Evolutionary conservation across 2,329 filamentous ascomycete genomes (phyloP), one percentile per base, ranked within the genome.

Genomic region (Rugonectria rugulosa): DNA sequence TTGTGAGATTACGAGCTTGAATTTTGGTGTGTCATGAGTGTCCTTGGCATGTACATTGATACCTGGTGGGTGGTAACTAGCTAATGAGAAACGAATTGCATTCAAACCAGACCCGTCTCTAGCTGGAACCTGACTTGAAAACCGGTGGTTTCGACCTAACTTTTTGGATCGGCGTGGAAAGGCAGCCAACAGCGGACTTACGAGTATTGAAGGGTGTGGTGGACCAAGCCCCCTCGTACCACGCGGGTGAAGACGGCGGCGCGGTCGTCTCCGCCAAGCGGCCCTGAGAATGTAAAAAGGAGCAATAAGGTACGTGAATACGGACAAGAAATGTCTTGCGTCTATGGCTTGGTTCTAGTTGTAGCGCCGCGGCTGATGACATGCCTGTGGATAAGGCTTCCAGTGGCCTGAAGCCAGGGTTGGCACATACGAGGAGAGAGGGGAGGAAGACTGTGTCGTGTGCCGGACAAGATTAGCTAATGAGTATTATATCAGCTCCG

Each of bases 61-160:
- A 67, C 43, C 59, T 55, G 57, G 56, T 56, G 56, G 55, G 57
- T 64, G 57, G 64, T 65, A 61, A 59, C 51, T 68, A 61, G 61
- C 51, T 68, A 68, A 68, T 68, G 66, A 68, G 66, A 68, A 68
- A 68, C 63, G 66, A 68, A 66, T 43, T 53, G n/a, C 51, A 36
- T 64, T 65, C 51, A 62, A 61, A 56, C 45, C 56, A 59, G 24
- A 52, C 40, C n/a, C 37, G 29, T 53, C 29, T 37, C 14, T 21
- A 26, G 12, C 42, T 20, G 37, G 7, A n/a, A n/a, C n/a, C 20
- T 40, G 20, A 23, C 24, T 23, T 36, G 14, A n/a, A n/a, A n/a
- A n/a, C n/a, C 32, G 6, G 34, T 17, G 6, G 43, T 40, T 29
- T 26, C 12, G 14, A 32, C 31, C 31, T 32, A 19, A 29, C 29